Conservation (phyloP, 257 asterid genomes). For the Fraxinus cuspidata region DNA sequence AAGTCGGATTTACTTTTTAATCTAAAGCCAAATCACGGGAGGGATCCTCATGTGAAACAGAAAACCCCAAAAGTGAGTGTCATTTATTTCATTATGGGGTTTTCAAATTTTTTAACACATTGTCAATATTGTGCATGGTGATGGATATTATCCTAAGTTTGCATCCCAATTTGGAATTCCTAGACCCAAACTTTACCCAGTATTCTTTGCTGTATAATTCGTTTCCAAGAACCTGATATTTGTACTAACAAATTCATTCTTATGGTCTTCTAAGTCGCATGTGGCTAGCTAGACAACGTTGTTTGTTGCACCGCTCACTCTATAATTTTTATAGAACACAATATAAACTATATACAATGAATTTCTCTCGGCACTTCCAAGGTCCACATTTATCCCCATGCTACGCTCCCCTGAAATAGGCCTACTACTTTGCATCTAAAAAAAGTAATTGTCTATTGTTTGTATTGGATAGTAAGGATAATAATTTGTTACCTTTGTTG, state of each 20-base stretch:
- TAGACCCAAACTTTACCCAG: background rate
- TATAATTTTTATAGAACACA: too few relatives aligned
- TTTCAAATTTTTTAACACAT: background rate
- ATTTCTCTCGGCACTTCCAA: conserved; percentile 26
- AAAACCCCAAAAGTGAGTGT: background rate
- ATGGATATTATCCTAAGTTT: too few relatives aligned
- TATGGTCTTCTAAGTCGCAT: background rate
- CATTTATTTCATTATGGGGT: conserved; percentile 6
- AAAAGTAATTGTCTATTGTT: too few relatives aligned
- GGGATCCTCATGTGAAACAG: conserved; percentile 32
- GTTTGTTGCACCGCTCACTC: too few relatives aligned
- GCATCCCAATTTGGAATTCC: too few relatives aligned
- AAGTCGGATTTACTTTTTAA: conserved; percentile 62
- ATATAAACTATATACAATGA: too few relatives aligned
- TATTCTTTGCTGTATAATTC: background rate
- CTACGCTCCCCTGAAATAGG: conserved; percentile 15
- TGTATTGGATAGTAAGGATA: too few relatives aligned
- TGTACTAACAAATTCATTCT: too few relatives aligned
- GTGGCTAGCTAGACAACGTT: too few relatives aligned
- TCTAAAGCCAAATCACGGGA: conserved; percentile 57
- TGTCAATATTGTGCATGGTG: too few relatives aligned
- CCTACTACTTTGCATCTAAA: conserved; percentile 5
- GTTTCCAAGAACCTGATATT: background rate
- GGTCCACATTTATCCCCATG: conserved; percentile 18
- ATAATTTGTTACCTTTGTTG: too few relatives aligned